Percentiles rank a stretch among this genome's conserved stretches.
phyloP scores from a whole-genome alignment of 2,329 filamentous ascomycete species.

The Clarireedia monteithiana region DNA sequence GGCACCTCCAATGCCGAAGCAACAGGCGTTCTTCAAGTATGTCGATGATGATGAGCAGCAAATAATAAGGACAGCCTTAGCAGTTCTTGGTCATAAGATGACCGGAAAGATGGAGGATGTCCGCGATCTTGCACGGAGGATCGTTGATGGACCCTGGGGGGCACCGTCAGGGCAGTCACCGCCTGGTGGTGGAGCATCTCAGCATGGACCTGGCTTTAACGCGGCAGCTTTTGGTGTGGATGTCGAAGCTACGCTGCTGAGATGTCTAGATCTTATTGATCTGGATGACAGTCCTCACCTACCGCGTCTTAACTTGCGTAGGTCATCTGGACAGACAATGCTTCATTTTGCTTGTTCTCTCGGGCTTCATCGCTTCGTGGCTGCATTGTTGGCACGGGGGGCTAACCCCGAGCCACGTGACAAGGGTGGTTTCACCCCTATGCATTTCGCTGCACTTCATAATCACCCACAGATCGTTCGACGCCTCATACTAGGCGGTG shows the following conservation, averaged over 20 bases:
- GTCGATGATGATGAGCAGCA: slow-evolving; percentile 63
- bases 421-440: slow-evolving; percentile 70
- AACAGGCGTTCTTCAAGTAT: slow-evolving; percentile 60
- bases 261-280: slow-evolving; percentile 71
- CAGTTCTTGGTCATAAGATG: slow-evolving; percentile 56
- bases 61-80: slow-evolving; percentile 59
- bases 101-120: slow-evolving; percentile 55
- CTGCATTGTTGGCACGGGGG: slow-evolving; percentile 68
- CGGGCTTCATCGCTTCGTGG: slow-evolving; percentile 67
- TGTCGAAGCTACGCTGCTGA: slow-evolving; percentile 45
- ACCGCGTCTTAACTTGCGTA: slow-evolving; percentile 58
- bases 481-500: slow-evolving; percentile 64
- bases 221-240: slow-evolving; percentile 29
- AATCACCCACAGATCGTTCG: slow-evolving; percentile 69
- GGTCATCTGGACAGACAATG: slow-evolving; percentile 67
- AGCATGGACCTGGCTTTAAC: slow-evolving; percentile 34
- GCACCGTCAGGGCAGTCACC: slow-evolving; percentile 34
- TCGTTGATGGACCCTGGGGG: slow-evolving; percentile 48
- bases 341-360: slow-evolving; percentile 71
- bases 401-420: slow-evolving; percentile 69
- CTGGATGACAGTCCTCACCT: slow-evolving; percentile 64
- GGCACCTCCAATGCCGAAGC: slow-evolving; percentile 38
- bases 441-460: slow-evolving; percentile 75
- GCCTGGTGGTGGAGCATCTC: slow-evolving; percentile 37
- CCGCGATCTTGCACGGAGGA: slow-evolving; percentile 52